Evolutionary conservation across 2,329 filamentous ascomycete species (phyloP), one percentile per base, ranked within the genome.

Genomic region (Monosporascus sp.): DNA sequence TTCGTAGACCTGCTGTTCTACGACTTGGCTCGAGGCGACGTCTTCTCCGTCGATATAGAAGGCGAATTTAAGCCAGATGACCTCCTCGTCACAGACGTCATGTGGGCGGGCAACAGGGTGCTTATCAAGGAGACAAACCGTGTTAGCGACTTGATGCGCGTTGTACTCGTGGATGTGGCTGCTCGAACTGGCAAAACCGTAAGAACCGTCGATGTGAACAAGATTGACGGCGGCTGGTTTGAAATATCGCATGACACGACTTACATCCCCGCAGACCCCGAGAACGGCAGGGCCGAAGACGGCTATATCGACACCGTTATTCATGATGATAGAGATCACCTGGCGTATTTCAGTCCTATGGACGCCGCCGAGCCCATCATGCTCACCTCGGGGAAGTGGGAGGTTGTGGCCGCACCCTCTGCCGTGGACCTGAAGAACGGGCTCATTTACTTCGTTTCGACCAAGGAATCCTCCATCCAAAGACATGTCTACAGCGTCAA

Each of bases 171-270:
- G 52, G 90, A 99, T 66, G 88, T 94, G 5, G 73, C 76, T 22
- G 74, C 78, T 3, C 86, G 90, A 48, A 85, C 81, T 20, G 92
- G 90, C 31, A 88, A 87, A 69, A 87, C 89, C 1, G 85, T 97
- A 48, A 81, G 93, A 58, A 87, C 85, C 20, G 81, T 89, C 48
- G 85, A 99, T 68, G 84, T 97, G 48, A 82, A 85, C 59, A 79
- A 87, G 53, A 77, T 97, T n/a, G 94, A 99, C 68, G 92, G 92
- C 22, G 95, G 94, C 36, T 99, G 94, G 94, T 93, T 97, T 63
- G 94, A 99, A 72, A 90, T 96, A 43, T 90, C 90, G 1, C 87
- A 96, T 63, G 83, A 87, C 43, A 96, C 92, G 3, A 85, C 77
- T 15, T 97, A 88, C 66, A 86, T 99, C 53, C 94, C 94, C 2